Percentiles rank a stretch among this genome's conserved stretches.
These are phyloP conservation scores for Myrmaecium sp. DNA, from an alignment of 2,329 filamentous ascomycete species.

Conservation along the genomic window DNA sequence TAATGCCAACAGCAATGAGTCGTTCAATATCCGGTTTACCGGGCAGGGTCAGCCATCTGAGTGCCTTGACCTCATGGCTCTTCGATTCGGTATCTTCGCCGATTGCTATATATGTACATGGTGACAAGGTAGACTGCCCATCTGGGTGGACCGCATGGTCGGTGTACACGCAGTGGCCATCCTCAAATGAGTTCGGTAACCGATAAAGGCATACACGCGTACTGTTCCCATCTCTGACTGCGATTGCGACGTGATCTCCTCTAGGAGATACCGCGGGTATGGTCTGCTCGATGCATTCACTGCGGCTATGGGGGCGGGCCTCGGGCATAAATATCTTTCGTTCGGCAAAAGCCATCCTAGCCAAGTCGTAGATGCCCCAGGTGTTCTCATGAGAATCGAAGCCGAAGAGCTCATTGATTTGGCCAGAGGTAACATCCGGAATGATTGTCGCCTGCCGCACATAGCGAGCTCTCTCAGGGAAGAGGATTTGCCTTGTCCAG, in stretches of 20 bases:
- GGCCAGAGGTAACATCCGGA: constrained; percentile 20
- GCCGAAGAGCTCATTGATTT: constrained; percentile 23
- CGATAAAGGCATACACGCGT: constrained; percentile 24
- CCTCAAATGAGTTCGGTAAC: constrained; percentile 12
- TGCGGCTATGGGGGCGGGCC: constrained; percentile 20
- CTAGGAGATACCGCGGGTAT: constrained; percentile 23
- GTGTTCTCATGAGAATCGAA: constrained; percentile 23
- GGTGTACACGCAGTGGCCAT: constrained; percentile 13
- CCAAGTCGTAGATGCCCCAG: constrained; percentile 24
- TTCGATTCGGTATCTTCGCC: constrained; percentile 14
- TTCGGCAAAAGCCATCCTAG: constrained; percentile 20
- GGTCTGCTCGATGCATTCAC: constrained; percentile 22
- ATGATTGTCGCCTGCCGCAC: constrained; percentile 22
- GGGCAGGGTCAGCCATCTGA: constrained; percentile 19
- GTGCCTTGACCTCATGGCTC: constrained; percentile 18
- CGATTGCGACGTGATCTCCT: constrained; percentile 20
- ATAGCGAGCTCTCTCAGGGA: constrained; percentile 20
- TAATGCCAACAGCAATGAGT: constrained; percentile 21
- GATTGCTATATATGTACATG: constrained; percentile 20
- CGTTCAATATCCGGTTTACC: constrained; percentile 12
- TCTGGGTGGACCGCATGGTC: constrained; percentile 10
- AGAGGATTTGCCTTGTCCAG: constrained; percentile 24
- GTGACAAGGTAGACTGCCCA: constrained; percentile 16
- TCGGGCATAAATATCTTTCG: constrained; percentile 21
- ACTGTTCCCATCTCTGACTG: constrained; percentile 18